Evolutionary conservation across 345 rosid species (phyloP), one percentile per base, ranked within the genome.

Genomic region (Excoecaria agallocha): DNA sequence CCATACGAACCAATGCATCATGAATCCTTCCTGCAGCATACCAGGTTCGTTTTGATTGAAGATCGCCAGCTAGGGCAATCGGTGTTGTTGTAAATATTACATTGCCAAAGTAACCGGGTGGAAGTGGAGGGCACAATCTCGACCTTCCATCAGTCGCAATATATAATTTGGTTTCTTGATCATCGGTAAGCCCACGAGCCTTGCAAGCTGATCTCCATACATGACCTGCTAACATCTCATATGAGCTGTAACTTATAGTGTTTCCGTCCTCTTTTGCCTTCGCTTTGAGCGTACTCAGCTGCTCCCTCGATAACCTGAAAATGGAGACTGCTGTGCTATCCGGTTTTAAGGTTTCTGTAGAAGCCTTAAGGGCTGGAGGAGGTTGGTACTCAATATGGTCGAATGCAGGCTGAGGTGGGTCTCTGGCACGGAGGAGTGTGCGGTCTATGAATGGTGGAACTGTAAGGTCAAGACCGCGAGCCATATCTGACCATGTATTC

Each of bases 11-110:
- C 87, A 94, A 73, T 17, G 93, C 93, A 72, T 86, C 93, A 25
- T 94, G 97, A 64, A 94, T 91, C 68, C 79, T 78, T 19, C 91
- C 75, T 3, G 98, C 98, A 51, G 93, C 91, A 72, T 78, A 92
- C 98, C 98, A 92, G 8, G 87, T 91, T n/a, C 97, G 97, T 72
- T 91, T 91, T 5, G 89, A 85, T 30, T 69, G 68, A 57, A 94
- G 84, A 74, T 90, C 90, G 55, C 93, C 93, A 0, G 95, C 95
- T 24, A 68, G 54, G 0, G 90, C 92, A 6, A 94, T 69, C 13
- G 98, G 98, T 9, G 98, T 94, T 1, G 98, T 86, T 0, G 98
- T 94, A 79, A 94, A 94, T 52, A 94, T 91, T 52, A 86, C 97
- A 56, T 94, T 94, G 25, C 98, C 98, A 69, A 94, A 94, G 87